phyloP scores from a whole-genome alignment of 306 rosid species.

The Rosa rugosa region DNA sequence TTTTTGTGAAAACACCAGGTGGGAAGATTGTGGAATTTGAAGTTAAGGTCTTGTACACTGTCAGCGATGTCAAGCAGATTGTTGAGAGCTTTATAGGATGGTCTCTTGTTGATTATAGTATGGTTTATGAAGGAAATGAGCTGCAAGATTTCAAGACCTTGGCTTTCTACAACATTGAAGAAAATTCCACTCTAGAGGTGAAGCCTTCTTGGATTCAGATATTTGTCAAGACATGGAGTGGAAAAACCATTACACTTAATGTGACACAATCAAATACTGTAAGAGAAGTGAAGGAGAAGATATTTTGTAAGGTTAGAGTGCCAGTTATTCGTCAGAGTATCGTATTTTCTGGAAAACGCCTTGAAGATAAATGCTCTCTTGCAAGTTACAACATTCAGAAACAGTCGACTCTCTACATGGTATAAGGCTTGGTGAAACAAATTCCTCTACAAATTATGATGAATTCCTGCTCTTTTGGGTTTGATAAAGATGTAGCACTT shows the following conservation, averaged over 20 bases:
- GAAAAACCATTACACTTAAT: slow-evolving; percentile 23
- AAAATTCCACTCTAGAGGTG: slow-evolving; percentile 17
- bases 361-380: slow-evolving; percentile 4
- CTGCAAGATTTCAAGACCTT: slow-evolving; percentile 19
- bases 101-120: slow-evolving; percentile 3
- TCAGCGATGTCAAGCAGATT: slow-evolving; percentile 13
- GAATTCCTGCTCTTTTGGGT: background rate
- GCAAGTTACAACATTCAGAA: slow-evolving; percentile 22
- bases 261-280: slow-evolving; percentile 4
- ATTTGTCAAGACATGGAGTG: slow-evolving; percentile 19
- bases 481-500: background rate
- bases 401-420: slow-evolving; percentile 34
- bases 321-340: slow-evolving; percentile 16
- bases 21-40: slow-evolving; percentile 5
- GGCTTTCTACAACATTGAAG: slow-evolving; percentile 18
- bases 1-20: slow-evolving; percentile 10
- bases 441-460: background rate
- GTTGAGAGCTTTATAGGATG: slow-evolving; percentile 22
- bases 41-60: slow-evolving; percentile 19
- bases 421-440: slow-evolving; percentile 9
- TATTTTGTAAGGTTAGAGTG: slow-evolving; percentile 8
- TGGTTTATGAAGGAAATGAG: slow-evolving; percentile 8
- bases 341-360: slow-evolving; percentile 9
- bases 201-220: slow-evolving; percentile 19
- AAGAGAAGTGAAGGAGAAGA: slow-evolving; percentile 10